Base-by-base conservation (phyloP, 2,329 filamentous ascomycete species). In the Penicillium brasilianum region DNA sequence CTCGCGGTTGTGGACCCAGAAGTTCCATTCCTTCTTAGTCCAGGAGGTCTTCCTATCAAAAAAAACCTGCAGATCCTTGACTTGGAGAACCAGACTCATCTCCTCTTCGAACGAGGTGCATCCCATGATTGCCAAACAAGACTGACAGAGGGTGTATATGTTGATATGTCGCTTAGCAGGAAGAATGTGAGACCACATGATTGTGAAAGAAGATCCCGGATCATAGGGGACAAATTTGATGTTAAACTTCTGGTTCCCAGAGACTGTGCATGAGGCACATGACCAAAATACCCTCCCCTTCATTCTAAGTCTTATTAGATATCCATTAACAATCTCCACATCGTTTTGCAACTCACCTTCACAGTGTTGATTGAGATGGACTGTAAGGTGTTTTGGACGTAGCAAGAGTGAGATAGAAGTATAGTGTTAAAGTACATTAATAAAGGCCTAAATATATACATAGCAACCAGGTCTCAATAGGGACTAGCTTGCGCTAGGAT, bases 141-240 rank as follows among this genome's bases (percentile, higher is more conserved):
- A 20, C 8, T 51, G 18, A 51, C 28, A 51, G 30, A 51, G 16
- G 20, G 28, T 51, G 9, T 51, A 36, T 34, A 56, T 48, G 9
- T 56, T 48, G 6, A 56, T 48, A 3, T 11, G 41, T 32, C 53
- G 41, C 43, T 56, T 56, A n/a, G 53, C 30, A 22, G 41, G 53
- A 25, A 56, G 39, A 37, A 48, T 13, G 28, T 56, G 20, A 25
- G 53, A 48, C 39, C 18, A 56, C 13, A 46, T 30, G n/a, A 56
- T 22, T 36, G 13, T 44, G 16, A 36, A 56, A 32, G 53, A 56
- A 28, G 41, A 56, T 30, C 53, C 41, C 16, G 39, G 53, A 11
- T 56, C 30, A 44, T 56, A 56, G 20, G 30, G 30, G 30, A 46
- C n/a, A 44, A 56, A 44, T 50, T 41, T 39, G 28, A 44, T 34